Evolutionary conservation across 2,329 filamentous ascomycete species (phyloP).

Genomic region (Trichophyton simii): DNA sequence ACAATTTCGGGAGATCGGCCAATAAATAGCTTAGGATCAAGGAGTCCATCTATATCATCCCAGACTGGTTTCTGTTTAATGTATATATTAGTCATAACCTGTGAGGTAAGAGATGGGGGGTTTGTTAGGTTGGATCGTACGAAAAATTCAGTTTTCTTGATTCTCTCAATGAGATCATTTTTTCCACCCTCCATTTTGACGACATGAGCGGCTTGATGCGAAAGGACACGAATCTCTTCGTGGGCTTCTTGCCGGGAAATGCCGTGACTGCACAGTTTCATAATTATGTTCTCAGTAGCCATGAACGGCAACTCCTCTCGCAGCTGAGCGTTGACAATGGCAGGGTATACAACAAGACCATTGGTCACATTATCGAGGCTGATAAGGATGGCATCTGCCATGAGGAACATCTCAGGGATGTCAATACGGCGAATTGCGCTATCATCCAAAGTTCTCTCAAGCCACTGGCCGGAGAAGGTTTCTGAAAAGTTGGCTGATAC

Average conservation of each 20-base stretch:
- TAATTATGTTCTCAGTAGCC: slow-evolving; percentile 60
- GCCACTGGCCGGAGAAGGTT: slow-evolving; percentile 61
- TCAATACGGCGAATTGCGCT: slow-evolving; percentile 36
- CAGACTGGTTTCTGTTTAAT: slow-evolving; percentile 41
- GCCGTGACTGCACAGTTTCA: slow-evolving; percentile 61
- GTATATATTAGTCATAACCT: slow-evolving; percentile 3
- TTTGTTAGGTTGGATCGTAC: slow-evolving; percentile 25
- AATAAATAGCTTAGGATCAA: slow-evolving; percentile 51
- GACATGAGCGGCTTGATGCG: slow-evolving; percentile 58
- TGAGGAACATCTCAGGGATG: slow-evolving; percentile 55
- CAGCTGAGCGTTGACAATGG: slow-evolving; percentile 54
- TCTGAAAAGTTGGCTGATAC: slow-evolving; percentile 46
- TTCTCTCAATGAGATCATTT: slow-evolving; percentile 73
- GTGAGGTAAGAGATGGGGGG: slow-evolving; percentile 18
- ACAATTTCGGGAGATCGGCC: slow-evolving; percentile 45
- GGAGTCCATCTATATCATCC: slow-evolving; percentile 53
- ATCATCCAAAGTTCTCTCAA: slow-evolving; percentile 69
- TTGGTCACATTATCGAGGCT: slow-evolving; percentile 54
- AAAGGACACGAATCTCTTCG: slow-evolving; percentile 74
- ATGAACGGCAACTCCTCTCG: slow-evolving; percentile 77
- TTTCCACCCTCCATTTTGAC: slow-evolving; percentile 60
- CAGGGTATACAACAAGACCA: slow-evolving; percentile 67
- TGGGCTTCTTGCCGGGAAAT: slow-evolving; percentile 68
- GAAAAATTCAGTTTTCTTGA: slow-evolving; percentile 63
- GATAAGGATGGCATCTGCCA: slow-evolving; percentile 55